These are phyloP conservation scores for Alternaria hordeiaustralica DNA, from an alignment of 2,329 filamentous ascomycete species.

Conservation along the genomic window DNA sequence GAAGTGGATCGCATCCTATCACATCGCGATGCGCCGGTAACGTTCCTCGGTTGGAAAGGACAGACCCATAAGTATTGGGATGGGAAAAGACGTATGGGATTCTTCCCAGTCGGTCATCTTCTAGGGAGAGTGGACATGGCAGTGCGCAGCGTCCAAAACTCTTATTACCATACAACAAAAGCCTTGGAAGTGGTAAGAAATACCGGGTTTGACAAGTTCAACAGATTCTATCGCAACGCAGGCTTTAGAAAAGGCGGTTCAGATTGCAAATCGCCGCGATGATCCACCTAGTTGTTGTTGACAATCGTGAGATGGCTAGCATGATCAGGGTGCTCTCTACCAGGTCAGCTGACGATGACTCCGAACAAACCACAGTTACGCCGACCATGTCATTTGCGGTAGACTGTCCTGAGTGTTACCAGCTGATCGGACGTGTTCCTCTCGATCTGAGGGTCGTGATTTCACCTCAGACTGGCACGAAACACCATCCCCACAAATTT, in stretches of 20 bases:
- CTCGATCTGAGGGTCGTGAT: neutral
- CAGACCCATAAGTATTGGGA: neutral
- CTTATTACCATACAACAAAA: neutral
- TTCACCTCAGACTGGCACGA: neutral
- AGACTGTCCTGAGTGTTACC: neutral
- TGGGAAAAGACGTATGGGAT: neutral
- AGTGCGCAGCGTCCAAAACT: neutral
- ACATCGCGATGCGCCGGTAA: neutral
- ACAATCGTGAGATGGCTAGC: neutral
- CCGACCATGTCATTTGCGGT: neutral
- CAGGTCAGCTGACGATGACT: neutral
- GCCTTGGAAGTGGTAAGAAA: neutral
- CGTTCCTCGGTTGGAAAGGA: neutral
- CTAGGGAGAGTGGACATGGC: neutral
- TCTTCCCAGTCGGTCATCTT: neutral
- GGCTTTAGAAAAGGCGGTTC: neutral
- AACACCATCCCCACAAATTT: neutral
- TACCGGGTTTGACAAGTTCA: neutral
- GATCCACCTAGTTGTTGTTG: neutral
- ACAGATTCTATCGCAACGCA: fast-evolving
- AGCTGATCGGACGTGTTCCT: neutral
- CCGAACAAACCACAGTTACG: neutral
- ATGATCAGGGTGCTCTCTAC: neutral
- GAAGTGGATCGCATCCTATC: neutral
- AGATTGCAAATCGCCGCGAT: neutral